Evolutionary conservation across 371 early-diverging fungal genomes (phyloP), one percentile per base, ranked within the genome.

Genomic region (Parasitella parasitica): DNA sequence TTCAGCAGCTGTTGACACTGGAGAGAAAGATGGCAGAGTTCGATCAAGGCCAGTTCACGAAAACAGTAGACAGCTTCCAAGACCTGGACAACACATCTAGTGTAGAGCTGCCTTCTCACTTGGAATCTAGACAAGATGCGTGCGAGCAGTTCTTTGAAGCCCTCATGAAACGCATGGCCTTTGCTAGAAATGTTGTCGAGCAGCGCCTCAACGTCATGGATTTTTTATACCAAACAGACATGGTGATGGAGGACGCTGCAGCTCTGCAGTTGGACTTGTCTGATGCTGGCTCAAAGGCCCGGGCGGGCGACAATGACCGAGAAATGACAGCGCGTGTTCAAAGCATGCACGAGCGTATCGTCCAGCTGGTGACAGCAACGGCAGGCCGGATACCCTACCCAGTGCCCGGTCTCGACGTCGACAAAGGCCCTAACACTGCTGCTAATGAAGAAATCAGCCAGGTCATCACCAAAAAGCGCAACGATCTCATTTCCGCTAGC

Each of bases 121-220:
- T 84, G 28, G 72, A 81, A 16, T 57, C 58, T 6, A 58, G 74
- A 28, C 84, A 84, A 57, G 53, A 62, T 1, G 68, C 24, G 0
- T 71, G 77, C 36, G 82, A 82, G 28, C 69, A 73, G 13, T 48
- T 51, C 0, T 74, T 77, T 58, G 76, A 76, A 36, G 60, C 65
- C 7, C 52, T 84, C 52, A 64, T 67, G 46, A 63, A 73, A 16
- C 70, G 78, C 0, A 68, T 72, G 30, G 46, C 63, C 0, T 81
- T 79, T 59, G 70, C 80, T 5, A 69, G 78, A 26, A 54, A 78
- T 15, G 73, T 84, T 0, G 74, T 84, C 0, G 76, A 76, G 28
- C 84, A 84, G 46, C 75, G 77, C 5, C 55, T 82, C 28, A 70
- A 66, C 22, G 67, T 84, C 35, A 66, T 72, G 69, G 82, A 81